phyloP scores from a whole-genome alignment of 1,284 basidiomycete genomes.

The Leccinum solheimii region DNA sequence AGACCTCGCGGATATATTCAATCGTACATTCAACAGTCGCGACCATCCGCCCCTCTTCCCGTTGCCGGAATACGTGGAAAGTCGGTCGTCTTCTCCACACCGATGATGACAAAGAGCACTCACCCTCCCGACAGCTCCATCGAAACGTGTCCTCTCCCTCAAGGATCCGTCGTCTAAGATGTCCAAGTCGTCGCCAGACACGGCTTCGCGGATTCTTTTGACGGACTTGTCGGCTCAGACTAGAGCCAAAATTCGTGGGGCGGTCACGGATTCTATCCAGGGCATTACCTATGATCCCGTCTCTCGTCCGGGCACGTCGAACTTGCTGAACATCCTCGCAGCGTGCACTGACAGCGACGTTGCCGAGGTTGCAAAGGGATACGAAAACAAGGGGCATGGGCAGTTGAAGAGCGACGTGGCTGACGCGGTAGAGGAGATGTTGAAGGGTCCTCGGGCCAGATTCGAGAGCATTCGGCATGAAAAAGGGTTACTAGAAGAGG shows the following conservation, averaged over 20 bases:
- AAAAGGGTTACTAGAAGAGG: slow-evolving; percentile 57
- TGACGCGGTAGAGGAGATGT: slow-evolving; percentile 69
- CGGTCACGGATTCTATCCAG: slow-evolving; percentile 81
- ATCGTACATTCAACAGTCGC: slow-evolving; percentile 54
- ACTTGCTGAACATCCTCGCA: slow-evolving; percentile 77
- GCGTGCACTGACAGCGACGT: slow-evolving; percentile 61
- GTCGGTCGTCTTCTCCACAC: slow-evolving; percentile 46
- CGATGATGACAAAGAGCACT: background rate
- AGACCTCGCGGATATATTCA: slow-evolving; percentile 84
- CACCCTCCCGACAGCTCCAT: slow-evolving; percentile 54
- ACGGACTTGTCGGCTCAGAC: slow-evolving; percentile 75
- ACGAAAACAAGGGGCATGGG: slow-evolving; percentile 61
- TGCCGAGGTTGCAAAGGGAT: slow-evolving; percentile 48
- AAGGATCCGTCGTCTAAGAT: slow-evolving; percentile 88
- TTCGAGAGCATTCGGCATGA: slow-evolving; percentile 68
- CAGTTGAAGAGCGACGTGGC: slow-evolving; percentile 73
- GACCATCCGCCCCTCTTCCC: slow-evolving; percentile 58
- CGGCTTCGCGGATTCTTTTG: slow-evolving; percentile 82
- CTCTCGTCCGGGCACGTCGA: slow-evolving; percentile 79
- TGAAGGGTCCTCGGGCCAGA: slow-evolving; percentile 71
- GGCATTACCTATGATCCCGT: slow-evolving; percentile 79
- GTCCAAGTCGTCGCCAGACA: slow-evolving; percentile 89
- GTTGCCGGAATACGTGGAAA: slow-evolving; percentile 71
- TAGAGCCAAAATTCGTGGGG: slow-evolving; percentile 69
- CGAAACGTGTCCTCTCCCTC: slow-evolving; percentile 79